Conservation (phyloP, 129 eudicot genomes). For the Flaveria bidentis region DNA sequence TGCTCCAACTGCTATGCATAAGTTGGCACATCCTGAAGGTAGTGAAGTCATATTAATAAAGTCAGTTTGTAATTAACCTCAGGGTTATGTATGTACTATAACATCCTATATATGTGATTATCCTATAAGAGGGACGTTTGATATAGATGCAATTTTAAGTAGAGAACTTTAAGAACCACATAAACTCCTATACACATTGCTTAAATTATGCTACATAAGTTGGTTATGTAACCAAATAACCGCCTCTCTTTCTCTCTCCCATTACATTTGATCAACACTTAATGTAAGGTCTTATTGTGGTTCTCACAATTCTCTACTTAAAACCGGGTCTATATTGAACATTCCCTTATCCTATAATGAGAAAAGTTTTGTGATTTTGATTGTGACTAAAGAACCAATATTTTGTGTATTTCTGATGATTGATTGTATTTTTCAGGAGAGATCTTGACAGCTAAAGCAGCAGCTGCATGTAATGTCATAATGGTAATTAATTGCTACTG, state of each 20-base stretch:
- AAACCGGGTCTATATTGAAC: background rate
- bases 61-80: background rate
- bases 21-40: slow-evolving; percentile 82
- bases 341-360: background rate
- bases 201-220: background rate
- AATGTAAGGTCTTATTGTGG: background rate
- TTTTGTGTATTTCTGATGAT: slow-evolving; percentile 6
- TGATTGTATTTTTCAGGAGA: slow-evolving; percentile 59
- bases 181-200: background rate
- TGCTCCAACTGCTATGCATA: slow-evolving; percentile 82
- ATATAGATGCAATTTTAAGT: background rate
- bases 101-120: background rate
- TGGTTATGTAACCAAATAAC: background rate
- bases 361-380: background rate
- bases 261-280: background rate
- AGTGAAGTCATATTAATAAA: background rate
- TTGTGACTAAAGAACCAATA: background rate
- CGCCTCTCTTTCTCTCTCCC: background rate
- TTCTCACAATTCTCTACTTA: background rate
- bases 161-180: background rate
- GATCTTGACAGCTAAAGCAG: slow-evolving; percentile 85
- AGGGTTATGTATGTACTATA: background rate
- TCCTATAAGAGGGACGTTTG: background rate
- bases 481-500: slow-evolving; percentile 49
- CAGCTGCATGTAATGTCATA: slow-evolving; percentile 67